phyloP scores from a whole-genome alignment of 1,139 yeast genomes.

The Magnusiomyces ingens region DNA sequence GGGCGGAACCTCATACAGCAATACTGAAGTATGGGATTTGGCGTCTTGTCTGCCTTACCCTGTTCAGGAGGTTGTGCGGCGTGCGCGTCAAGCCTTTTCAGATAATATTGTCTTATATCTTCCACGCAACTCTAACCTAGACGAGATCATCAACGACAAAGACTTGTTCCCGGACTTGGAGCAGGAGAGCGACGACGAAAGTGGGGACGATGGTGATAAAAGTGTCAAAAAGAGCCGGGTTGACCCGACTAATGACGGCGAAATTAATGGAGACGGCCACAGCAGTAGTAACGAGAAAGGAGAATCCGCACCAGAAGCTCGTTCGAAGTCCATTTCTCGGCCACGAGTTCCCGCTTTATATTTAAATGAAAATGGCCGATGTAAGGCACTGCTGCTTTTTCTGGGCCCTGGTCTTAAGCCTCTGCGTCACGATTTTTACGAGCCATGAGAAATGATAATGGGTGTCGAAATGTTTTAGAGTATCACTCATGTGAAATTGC shows the following conservation, averaged over 20 bases:
- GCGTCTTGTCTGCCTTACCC: slow-evolving; percentile 27
- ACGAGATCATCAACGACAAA: slow-evolving; percentile 35
- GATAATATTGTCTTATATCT: slow-evolving; percentile 60
- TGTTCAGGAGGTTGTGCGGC: slow-evolving; percentile 27
- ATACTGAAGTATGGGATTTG: slow-evolving; percentile 43
- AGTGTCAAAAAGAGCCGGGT: background rate
- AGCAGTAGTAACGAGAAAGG: too few species aligned
- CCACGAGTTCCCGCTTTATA: slow-evolving; percentile 5
- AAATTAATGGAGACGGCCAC: background rate
- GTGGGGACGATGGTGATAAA: background rate
- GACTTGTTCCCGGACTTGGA: slow-evolving; percentile 2
- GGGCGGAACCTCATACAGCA: slow-evolving; percentile 80
- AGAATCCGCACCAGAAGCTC: too few species aligned
- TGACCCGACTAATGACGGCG: background rate
- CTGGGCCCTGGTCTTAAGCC: slow-evolving; percentile 10
- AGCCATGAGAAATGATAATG: background rate
- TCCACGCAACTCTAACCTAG: slow-evolving; percentile 63
- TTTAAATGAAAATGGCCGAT: slow-evolving; percentile 5
- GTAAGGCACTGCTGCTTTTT: slow-evolving; percentile 10
- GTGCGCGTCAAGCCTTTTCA: slow-evolving; percentile 44
- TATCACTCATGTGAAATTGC: too few species aligned
- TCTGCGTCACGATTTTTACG: background rate
- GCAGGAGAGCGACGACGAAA: background rate
- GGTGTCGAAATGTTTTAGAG: background rate
- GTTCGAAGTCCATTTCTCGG: too few species aligned